phyloP scores from a whole-genome alignment of 2,329 filamentous ascomycete genomes.

The Didymellaceae sp. region DNA sequence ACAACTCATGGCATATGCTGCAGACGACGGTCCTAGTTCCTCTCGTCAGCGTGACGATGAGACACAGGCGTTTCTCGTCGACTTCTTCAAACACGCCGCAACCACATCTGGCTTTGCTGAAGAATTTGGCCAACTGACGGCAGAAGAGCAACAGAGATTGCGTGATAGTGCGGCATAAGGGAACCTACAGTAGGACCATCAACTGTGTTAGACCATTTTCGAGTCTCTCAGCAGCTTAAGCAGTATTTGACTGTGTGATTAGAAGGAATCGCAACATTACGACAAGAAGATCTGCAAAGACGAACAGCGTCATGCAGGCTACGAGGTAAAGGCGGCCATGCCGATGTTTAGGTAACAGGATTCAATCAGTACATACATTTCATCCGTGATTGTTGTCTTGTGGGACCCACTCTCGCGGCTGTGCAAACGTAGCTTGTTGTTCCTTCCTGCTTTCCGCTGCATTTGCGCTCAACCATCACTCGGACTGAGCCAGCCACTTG shows the following conservation, averaged over 20 bases:
- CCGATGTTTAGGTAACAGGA: slow-evolving; percentile 4
- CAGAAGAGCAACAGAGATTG: slow-evolving; percentile 62
- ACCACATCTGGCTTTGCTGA: slow-evolving; percentile 62
- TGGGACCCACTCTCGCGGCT: not conserved
- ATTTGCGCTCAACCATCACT: no score
- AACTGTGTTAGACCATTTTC: not conserved
- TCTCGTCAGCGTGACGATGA: slow-evolving; percentile 81
- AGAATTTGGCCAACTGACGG: slow-evolving; percentile 61
- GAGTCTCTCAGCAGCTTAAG: not conserved
- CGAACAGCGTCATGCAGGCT: slow-evolving; percentile 4
- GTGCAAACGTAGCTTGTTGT: no score
- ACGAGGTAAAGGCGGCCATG: slow-evolving; percentile 2
- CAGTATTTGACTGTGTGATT: not conserved
- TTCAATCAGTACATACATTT: not conserved
- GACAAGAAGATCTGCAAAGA: not conserved
- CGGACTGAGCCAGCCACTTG: no score
- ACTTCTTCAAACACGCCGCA: slow-evolving; percentile 74
- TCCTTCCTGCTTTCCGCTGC: not conserved
- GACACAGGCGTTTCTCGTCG: slow-evolving; percentile 81
- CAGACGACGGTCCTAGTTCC: slow-evolving; percentile 54
- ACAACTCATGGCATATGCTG: slow-evolving; percentile 81
- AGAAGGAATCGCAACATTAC: slow-evolving; percentile 1
- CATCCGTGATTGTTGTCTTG: not conserved
- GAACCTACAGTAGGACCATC: not conserved
- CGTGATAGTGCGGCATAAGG: slow-evolving; percentile 41